Percentiles rank a stretch among this genome's conserved stretches.
Evolutionary conservation across 2,329 filamentous ascomycete genomes (phyloP).

Genomic region (Epichloe brachyelytri): DNA sequence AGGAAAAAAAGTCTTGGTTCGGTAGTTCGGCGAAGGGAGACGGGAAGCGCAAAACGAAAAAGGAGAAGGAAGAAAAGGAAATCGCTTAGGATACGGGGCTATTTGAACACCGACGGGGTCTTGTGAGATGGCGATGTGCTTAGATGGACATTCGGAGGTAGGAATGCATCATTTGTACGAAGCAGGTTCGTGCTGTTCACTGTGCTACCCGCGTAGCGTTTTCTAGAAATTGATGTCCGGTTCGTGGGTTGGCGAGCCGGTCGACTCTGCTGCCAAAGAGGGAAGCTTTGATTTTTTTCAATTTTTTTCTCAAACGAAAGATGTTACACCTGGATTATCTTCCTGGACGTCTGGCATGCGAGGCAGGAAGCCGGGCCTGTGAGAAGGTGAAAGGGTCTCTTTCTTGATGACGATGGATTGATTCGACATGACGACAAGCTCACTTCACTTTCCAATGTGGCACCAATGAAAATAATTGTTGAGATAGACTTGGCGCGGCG

Average conservation of each 20-base stretch:
- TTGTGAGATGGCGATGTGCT: not conserved
- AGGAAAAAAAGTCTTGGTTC: not conserved
- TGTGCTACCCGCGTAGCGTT: slow-evolving; percentile 3
- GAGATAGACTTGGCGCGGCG: no score
- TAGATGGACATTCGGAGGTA: not conserved
- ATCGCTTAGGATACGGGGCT: slow-evolving; percentile 1
- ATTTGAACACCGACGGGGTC: slow-evolving; percentile 3
- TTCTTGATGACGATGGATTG: not conserved
- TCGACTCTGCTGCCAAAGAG: no score
- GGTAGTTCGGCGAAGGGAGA: not conserved
- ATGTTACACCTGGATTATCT: not conserved
- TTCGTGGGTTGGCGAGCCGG: not conserved
- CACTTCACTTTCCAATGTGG: no score
- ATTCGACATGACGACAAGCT: not conserved
- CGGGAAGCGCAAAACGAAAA: not conserved
- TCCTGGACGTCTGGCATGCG: not conserved
- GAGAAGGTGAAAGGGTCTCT: not conserved
- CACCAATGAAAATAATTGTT: no score
- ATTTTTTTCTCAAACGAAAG: not conserved
- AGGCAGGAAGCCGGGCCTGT: not conserved
- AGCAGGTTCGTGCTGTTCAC: not conserved
- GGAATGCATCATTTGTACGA: not conserved
- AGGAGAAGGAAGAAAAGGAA: not conserved
- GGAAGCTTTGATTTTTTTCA: no score
- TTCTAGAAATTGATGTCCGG: not conserved